Base-by-base conservation (phyloP, 2,329 filamentous ascomycete species). In the Trichoderma sp. region DNA sequence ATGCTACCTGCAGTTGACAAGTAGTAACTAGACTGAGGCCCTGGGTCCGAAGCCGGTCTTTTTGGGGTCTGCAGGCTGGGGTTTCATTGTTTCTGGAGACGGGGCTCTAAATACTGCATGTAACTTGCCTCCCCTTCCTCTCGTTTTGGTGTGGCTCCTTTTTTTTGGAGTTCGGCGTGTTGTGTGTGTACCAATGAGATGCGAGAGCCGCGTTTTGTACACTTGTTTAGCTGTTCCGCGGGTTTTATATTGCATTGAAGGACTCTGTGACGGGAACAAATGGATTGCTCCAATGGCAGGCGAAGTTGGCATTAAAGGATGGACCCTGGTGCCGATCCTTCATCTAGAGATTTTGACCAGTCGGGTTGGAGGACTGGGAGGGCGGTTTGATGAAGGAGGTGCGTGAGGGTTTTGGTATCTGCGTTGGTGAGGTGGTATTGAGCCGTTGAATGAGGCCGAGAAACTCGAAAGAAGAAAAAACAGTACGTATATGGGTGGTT, bases 321-420 rank as follows among this genome's bases (percentile, higher is more conserved):
- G 34, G 66, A 62, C 66, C 66, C 66, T 62, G 26, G 66, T 28
- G 66, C 56, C 57, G 66, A 69, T 62, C 66, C 66, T 62, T 69
- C 39, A 67, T 67, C 32, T 30, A 8, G 51, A 21, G 51, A 32
- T 53, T 53, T 30, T 32, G 24, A 21, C 64, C 64, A 67, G 64
- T 67, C 64, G 64, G 51, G 57, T 57, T 30, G 64, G 28, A 51
- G 57, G 14, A 43, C 47, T 53, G 47, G 47, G 47, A 53, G 47
- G 47, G 21, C 47, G 3, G 0, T 24, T 12, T 53, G 32, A 56
- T 53, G 32, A 56, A 28, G 34, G 61, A 24, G 18, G 32, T 24
- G 39, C 28, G 39, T 28, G 32, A 18, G n/a, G 21, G 12, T 26
- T 24, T 24, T 51, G n/a, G 6, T 24, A 24, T 24, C 24, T 24